These are phyloP conservation scores for Rubus parviflorus DNA, from an alignment of 306 rosid species.

Conservation along the genomic window DNA sequence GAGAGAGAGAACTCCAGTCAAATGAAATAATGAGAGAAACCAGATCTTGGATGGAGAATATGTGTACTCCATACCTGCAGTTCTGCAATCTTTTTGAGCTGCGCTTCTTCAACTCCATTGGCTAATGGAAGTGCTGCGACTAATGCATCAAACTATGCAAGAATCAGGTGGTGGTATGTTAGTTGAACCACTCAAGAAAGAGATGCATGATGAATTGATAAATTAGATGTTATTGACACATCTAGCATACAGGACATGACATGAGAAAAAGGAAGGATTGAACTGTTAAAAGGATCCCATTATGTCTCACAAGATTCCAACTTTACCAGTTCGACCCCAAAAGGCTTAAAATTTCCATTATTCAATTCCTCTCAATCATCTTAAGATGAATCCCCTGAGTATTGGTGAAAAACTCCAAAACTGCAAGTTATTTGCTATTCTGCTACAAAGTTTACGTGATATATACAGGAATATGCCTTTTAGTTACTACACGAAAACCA, in stretches of 20 bases:
- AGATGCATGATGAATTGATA: neutral
- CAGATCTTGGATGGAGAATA: too few species aligned
- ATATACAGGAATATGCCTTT: neutral
- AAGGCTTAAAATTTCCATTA: neutral
- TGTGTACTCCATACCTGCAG: constrained; percentile 62
- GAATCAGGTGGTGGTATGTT: constrained; percentile 15
- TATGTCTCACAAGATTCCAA: neutral
- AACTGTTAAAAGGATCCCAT: neutral
- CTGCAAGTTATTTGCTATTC: neutral
- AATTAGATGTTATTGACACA: neutral
- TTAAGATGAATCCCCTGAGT: neutral
- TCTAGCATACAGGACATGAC: neutral
- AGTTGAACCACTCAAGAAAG: constrained; percentile 20
- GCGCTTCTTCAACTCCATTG: constrained; percentile 78
- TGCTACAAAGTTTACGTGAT: neutral
- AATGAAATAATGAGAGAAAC: constrained; percentile 5
- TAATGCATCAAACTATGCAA: constrained; percentile 74
- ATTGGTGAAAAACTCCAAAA: neutral
- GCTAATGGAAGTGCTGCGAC: constrained; percentile 80
- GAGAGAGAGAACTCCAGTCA: neutral
- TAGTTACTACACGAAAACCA: neutral
- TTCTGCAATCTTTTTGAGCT: constrained; percentile 74
- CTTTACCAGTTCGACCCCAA: neutral
- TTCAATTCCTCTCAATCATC: neutral
- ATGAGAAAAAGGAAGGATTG: neutral